These are phyloP conservation scores for Kuraishia capsulata DNA, from an alignment of 805 yeast genomes.

Conservation along the genomic window DNA sequence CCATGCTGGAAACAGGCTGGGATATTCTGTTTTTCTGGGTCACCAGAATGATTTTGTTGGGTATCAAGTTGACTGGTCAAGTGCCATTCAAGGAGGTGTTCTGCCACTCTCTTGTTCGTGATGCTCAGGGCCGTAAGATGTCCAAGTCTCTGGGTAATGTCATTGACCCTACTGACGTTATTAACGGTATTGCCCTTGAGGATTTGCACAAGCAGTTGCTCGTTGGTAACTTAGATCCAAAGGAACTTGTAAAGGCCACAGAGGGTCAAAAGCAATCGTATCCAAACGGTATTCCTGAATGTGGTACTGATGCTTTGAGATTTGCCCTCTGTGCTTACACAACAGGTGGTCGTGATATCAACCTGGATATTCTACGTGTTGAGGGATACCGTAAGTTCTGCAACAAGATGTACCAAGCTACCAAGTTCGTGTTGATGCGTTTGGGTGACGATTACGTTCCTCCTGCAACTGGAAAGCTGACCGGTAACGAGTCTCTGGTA, in stretches of 20 bases:
- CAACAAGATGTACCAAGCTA: constrained; percentile 98
- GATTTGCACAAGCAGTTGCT: constrained; percentile 69
- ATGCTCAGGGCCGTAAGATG: constrained; percentile 99
- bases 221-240: constrained; percentile 81
- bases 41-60: constrained; percentile 88
- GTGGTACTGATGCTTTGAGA: constrained; percentile 98
- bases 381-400: constrained; percentile 99
- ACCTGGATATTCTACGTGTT: constrained; percentile 90
- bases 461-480: constrained; percentile 46
- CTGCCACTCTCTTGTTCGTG: constrained; percentile 97
- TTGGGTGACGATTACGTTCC: constrained; percentile 86
- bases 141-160: constrained; percentile 97
- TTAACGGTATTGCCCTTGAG: constrained; percentile 75
- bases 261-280: constrained; percentile 83
- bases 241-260: constrained; percentile 79
- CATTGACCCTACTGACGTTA: constrained; percentile 91
- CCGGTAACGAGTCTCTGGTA: constrained; percentile 83
- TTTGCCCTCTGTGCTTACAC: constrained; percentile 97
- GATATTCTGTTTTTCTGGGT: constrained; percentile 99
- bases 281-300: constrained; percentile 97
- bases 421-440: constrained; percentile 90
- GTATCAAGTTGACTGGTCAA: constrained; percentile 81
- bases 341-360: constrained; percentile 98
- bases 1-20: constrained; percentile 98
- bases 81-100: constrained; percentile 94